phyloP scores from a whole-genome alignment of 345 rosid species.

The Boechera divaricarpa region DNA sequence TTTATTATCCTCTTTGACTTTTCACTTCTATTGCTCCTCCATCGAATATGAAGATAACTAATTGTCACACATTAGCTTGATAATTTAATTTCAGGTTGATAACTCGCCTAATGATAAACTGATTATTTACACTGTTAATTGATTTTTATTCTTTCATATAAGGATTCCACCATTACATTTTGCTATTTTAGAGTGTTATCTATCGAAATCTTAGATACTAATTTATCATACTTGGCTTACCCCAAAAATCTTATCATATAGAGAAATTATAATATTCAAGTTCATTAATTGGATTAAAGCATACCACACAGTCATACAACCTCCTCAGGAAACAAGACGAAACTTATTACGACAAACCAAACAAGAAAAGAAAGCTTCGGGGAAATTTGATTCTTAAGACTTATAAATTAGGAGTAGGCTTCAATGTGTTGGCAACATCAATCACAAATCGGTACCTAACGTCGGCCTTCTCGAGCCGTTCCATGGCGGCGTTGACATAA shows the following conservation, averaged over 20 bases:
- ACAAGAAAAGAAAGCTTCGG: background rate
- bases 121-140: background rate
- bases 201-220: background rate
- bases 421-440: constrained; percentile 57
- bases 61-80: background rate
- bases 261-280: background rate
- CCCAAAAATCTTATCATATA: constrained; percentile 13
- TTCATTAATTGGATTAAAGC: constrained; percentile 2
- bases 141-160: background rate
- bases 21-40: constrained; percentile 4
- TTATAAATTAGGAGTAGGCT: constrained; percentile 32
- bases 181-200: background rate
- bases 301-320: background rate
- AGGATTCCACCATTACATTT: background rate
- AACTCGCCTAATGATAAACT: background rate
- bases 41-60: background rate
- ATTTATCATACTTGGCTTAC: background rate
- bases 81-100: background rate
- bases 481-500: constrained; percentile 63
- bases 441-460: constrained; percentile 68
- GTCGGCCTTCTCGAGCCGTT: constrained; percentile 53
- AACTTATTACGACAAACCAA: constrained; percentile 31
- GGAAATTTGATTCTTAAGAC: background rate
- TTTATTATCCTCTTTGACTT: constrained; percentile 46
- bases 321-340: constrained; percentile 3